phyloP scores from a whole-genome alignment of 2,329 filamentous ascomycete genomes.

The Fonsecaea pedrosoi region DNA sequence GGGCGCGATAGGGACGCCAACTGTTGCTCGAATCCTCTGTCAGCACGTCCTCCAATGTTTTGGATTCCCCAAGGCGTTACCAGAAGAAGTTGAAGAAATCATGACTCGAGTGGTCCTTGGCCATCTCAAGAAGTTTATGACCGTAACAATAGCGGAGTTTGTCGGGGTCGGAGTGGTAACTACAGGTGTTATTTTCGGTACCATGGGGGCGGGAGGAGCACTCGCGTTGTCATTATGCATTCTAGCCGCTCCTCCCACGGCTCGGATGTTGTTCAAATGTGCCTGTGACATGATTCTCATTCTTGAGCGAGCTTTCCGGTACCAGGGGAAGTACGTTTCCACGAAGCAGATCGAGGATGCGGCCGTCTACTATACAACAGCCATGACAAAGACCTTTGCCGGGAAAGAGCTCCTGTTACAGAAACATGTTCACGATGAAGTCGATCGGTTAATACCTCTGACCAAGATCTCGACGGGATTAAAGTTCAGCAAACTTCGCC shows the following conservation, averaged over 20 bases:
- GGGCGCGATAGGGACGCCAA: constrained; percentile 38
- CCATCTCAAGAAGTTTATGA: constrained; percentile 37
- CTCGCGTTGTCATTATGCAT: constrained; percentile 39
- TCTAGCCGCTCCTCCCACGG: constrained; percentile 43
- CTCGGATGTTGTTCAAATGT: constrained; percentile 45
- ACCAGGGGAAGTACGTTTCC: constrained; percentile 38
- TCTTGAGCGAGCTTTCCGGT: constrained; percentile 43
- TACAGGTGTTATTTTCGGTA: constrained; percentile 34
- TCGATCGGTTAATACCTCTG: constrained; percentile 36
- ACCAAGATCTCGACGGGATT: constrained; percentile 31
- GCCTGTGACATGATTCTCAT: constrained; percentile 46
- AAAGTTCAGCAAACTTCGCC: constrained; percentile 32
- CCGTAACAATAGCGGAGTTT: constrained; percentile 34
- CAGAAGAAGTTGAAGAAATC: constrained; percentile 39
- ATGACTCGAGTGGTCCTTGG: constrained; percentile 38
- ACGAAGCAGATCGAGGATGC: constrained; percentile 40
- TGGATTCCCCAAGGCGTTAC: constrained; percentile 39
- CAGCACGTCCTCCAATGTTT: constrained; percentile 39
- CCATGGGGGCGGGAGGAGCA: constrained; percentile 41
- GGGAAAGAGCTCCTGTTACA: constrained; percentile 38
- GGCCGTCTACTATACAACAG: constrained; percentile 38
- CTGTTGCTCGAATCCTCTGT: constrained; percentile 40
- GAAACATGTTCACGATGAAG: constrained; percentile 37
- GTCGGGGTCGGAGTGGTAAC: constrained; percentile 29
- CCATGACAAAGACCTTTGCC: constrained; percentile 35